Conservation (phyloP, 2,329 filamentous ascomycete genomes). For the Botryotinia narcissicola region DNA sequence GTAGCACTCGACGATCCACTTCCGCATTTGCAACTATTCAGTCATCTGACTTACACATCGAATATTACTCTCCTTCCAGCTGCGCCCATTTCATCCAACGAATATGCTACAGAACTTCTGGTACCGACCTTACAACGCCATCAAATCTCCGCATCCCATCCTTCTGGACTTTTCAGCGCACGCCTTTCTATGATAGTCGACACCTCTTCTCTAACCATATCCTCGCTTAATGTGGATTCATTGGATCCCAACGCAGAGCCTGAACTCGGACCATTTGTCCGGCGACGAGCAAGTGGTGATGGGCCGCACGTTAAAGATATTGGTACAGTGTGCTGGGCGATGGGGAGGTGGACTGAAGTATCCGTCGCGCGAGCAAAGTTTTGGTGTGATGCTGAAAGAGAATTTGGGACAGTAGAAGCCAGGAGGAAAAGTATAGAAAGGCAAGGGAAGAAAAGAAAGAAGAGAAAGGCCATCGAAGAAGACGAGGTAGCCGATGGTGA, state of each 20-base stretch:
- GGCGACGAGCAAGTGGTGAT: slow-evolving; percentile 39
- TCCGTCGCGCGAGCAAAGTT: slow-evolving; percentile 59
- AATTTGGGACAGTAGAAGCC: slow-evolving; percentile 44
- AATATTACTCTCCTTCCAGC: slow-evolving; percentile 48
- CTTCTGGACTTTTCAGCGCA: slow-evolving; percentile 55
- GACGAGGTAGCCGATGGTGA: slow-evolving; percentile 38
- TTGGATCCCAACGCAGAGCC: slow-evolving; percentile 57
- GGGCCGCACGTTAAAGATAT: slow-evolving; percentile 56
- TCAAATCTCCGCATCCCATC: slow-evolving; percentile 49
- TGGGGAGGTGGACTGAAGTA: slow-evolving; percentile 65
- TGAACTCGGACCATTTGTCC: slow-evolving; percentile 55
- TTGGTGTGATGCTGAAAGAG: slow-evolving; percentile 55
- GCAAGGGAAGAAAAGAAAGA: slow-evolving; percentile 26
- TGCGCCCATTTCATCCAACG: slow-evolving; percentile 21
- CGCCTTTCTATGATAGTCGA: slow-evolving; percentile 58
- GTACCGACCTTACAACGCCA: slow-evolving; percentile 51
- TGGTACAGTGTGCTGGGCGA: slow-evolving; percentile 61
- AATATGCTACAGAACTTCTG: slow-evolving; percentile 26
- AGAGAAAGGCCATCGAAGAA: slow-evolving; percentile 33
- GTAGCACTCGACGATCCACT: slow-evolving; percentile 63
- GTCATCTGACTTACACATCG: slow-evolving; percentile 61
- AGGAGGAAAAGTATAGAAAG: slow-evolving; percentile 26
- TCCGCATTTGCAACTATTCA: slow-evolving; percentile 70
- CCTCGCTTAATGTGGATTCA: slow-evolving; percentile 51
- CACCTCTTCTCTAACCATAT: slow-evolving; percentile 50